Evolutionary conservation across 306 rosid genomes (phyloP), one percentile per base, ranked within the genome.

Genomic region (Carpinus viminea): DNA sequence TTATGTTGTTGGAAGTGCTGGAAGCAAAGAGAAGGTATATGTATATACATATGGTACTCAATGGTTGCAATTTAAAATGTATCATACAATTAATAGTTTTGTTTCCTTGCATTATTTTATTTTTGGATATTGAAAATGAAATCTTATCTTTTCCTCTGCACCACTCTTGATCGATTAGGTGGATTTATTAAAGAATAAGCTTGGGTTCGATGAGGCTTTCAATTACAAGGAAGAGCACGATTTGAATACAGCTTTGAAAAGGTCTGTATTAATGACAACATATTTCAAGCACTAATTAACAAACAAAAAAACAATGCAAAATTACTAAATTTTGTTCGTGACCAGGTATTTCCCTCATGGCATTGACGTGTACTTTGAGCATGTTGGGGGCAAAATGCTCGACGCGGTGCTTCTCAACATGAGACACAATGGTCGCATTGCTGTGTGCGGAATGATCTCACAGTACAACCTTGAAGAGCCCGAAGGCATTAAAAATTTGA

Each of bases 221-320:
- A 79, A 79, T 47, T 79, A 73, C 78, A 73, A 47, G 48, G 83
- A 79, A 65, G 83, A 79, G 55, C 24, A 26, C 16, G 74, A 79
- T 74, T 65, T 73, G 38, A 59, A 64, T 15, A 34, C 18, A 24
- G 28, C 78, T 65, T 54, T 79, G 47, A 64, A 50, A 64, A 79
- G 68, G 83, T 72, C 38, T 28, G 2, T 24, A 62, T 2, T 12
- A 24, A 24, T 24, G 26, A 52, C 16, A 16, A 2, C 69, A 16
- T 52, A 5, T 12, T 53, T 53, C 53, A 12, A 13, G 12, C 17
- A 48, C 52, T 48, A 51, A 12, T 51, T 12, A 15, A 51, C 17
- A 12, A 3, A 50, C 16, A 12, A 7, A 7, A 47, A 47, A 47
- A 56, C 0, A 2, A 34, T 36, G 41, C 41, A 31, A 31, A 31